A percentile compares a stretch with the other conserved stretches of the same genome.
Evolutionary conservation across 2,329 filamentous ascomycete species (phyloP).

Genomic region (Fusarium bulbicola): DNA sequence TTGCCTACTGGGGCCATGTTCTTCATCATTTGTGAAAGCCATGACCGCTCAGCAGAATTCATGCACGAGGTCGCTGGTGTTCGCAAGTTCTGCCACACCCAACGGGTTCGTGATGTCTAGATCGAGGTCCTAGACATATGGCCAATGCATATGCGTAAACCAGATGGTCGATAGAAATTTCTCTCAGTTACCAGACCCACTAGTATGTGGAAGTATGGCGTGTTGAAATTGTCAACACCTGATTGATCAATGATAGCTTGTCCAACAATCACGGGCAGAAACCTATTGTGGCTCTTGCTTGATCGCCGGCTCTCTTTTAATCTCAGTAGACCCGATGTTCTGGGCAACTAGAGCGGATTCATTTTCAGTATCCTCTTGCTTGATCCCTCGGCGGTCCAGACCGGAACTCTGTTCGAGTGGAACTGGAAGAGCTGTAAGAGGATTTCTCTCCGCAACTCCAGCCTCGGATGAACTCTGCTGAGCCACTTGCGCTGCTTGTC

Average conservation of each 20-base stretch:
- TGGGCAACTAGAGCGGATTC: not conserved
- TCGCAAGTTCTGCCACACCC: not conserved
- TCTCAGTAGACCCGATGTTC: not conserved
- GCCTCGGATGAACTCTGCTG: not conserved
- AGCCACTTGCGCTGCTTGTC: not conserved
- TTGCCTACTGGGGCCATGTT: not conserved
- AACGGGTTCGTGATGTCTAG: not conserved
- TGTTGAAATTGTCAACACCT: not conserved
- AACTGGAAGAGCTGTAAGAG: not conserved
- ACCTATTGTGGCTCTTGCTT: not conserved
- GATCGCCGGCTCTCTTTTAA: not conserved
- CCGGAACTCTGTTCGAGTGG: not conserved
- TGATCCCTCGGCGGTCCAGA: not conserved
- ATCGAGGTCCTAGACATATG: not conserved
- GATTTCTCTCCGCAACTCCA: not conserved
- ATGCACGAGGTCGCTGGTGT: not conserved
- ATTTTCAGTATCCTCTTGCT: not conserved
- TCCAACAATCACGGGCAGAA: not conserved
- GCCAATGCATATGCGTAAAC: not conserved
- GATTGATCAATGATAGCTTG: not conserved
- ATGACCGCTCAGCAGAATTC: not conserved
- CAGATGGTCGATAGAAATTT: not conserved
- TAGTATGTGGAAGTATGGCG: not conserved
- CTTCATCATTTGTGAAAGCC: not conserved
- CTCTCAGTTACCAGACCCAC: not conserved